Conservation (phyloP, 2,329 filamentous ascomycete genomes). For the Claviceps spartinae region DNA sequence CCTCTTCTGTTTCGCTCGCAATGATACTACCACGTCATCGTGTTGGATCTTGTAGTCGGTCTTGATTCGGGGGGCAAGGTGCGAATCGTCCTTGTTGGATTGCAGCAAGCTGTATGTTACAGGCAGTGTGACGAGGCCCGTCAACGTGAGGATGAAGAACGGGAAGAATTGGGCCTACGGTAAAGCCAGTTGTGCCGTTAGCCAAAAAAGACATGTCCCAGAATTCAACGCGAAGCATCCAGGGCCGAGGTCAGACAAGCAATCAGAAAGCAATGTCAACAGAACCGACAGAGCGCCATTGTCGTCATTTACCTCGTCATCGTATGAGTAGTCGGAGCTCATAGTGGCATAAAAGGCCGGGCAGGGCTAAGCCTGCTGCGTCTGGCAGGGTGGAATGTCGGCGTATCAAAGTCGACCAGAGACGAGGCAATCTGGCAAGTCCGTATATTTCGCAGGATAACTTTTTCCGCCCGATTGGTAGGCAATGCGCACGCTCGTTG, state of each 20-base stretch:
- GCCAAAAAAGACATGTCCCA: not conserved
- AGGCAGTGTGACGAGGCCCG: slow-evolving; percentile 75
- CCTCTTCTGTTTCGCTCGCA: slow-evolving; percentile 77
- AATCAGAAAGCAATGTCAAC: not conserved
- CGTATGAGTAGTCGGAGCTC: slow-evolving; percentile 95
- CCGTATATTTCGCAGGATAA: not conserved
- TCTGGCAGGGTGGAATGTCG: not conserved
- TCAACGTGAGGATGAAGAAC: slow-evolving; percentile 91
- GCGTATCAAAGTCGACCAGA: not conserved
- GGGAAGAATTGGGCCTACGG: slow-evolving; percentile 88
- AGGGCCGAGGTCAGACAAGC: not conserved
- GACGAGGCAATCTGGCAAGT: slow-evolving; percentile 2
- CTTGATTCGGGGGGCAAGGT: slow-evolving; percentile 69
- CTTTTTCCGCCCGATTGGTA: not conserved
- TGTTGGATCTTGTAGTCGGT: slow-evolving; percentile 70
- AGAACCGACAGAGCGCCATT: not conserved
- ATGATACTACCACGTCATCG: slow-evolving; percentile 67
- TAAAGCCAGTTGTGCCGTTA: not conserved
- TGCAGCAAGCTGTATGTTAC: slow-evolving; percentile 80
- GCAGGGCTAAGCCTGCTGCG: slow-evolving; percentile 22
- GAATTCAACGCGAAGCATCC: not conserved
- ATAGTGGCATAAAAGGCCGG: slow-evolving; percentile 38
- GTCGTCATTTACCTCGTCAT: slow-evolving; percentile 56
- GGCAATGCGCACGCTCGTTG: not conserved
- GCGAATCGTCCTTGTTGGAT: slow-evolving; percentile 62